A percentile compares a stretch with the other conserved stretches of the same genome.
phyloP scores from a whole-genome alignment of 1,284 basidiomycete genomes.

The Cryptococcus sp. region DNA sequence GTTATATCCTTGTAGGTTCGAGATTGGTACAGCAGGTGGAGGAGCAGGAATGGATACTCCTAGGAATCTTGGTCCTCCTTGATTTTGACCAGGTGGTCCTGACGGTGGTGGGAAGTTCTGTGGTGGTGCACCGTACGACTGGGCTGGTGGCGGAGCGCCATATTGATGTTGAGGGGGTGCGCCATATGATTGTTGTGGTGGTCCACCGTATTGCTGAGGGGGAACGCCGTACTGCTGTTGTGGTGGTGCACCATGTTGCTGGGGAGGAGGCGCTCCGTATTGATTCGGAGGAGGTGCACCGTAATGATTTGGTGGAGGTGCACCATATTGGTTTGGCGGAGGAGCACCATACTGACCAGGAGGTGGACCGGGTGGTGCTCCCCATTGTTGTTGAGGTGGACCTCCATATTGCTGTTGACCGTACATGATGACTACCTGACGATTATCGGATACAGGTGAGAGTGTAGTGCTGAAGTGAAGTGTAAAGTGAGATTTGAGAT shows the following conservation, averaged over 20 bases:
- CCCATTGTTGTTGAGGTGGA: constrained; percentile 11
- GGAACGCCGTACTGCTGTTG: constrained; percentile 8
- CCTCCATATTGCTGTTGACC: constrained; percentile 6
- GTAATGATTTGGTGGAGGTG: constrained; percentile 19
- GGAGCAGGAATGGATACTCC: constrained; percentile 42
- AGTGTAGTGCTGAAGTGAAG: neutral
- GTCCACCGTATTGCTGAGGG: constrained; percentile 4
- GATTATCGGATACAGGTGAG: neutral
- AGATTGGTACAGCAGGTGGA: constrained; percentile 36
- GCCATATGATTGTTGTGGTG: constrained; percentile 11
- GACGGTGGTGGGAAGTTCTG: neutral
- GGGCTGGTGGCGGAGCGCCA: constrained; percentile 3
- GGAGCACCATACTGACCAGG: constrained; percentile 14
- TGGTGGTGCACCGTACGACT: constrained; percentile 14
- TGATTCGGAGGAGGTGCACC: constrained; percentile 20
- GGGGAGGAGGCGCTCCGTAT: constrained; percentile 16
- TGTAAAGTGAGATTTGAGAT: neutral
- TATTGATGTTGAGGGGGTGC: constrained; percentile 8
- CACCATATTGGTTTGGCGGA: constrained; percentile 4
- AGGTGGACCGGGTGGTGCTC: constrained; percentile 12
- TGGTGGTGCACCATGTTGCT: constrained; percentile 5
- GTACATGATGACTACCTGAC: neutral
- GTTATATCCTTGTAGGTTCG: constrained; percentile 40
- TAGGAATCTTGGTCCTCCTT: constrained; percentile 30
- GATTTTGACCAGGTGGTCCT: neutral